Percentiles rank a stretch among this genome's conserved stretches.
Evolutionary conservation across 345 rosid species (phyloP).

Genomic region (Psidium friedrichsthalianum): DNA sequence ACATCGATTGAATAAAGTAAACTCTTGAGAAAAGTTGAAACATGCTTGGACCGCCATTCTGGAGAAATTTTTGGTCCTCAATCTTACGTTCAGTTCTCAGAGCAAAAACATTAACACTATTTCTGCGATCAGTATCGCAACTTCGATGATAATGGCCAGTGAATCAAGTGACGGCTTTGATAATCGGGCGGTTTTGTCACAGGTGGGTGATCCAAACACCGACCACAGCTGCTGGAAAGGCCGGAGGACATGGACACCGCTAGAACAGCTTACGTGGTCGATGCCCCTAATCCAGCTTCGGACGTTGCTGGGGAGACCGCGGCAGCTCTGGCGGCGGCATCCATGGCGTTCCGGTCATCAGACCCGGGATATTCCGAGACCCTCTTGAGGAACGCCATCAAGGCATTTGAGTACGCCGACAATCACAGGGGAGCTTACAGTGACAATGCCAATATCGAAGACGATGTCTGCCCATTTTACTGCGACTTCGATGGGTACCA

Average conservation of each 20-base stretch:
- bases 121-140: neutral
- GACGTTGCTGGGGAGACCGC: conserved; percentile 90
- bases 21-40: neutral
- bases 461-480: conserved; percentile 87
- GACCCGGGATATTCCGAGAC: conserved; percentile 76
- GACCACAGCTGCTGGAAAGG: conserved; percentile 94
- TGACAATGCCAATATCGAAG: conserved; percentile 53
- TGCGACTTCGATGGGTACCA: conserved; percentile 90
- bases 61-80: neutral
- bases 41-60: neutral
- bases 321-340: conserved; percentile 80
- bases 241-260: conserved; percentile 97
- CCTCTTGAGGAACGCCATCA: conserved; percentile 47
- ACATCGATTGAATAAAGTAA: neutral
- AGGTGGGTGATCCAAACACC: conserved; percentile 86
- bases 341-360: conserved; percentile 69
- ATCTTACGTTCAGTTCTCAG: neutral
- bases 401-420: conserved; percentile 62
- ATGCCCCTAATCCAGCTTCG: conserved; percentile 81
- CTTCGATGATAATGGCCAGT: neutral
- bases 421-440: conserved; percentile 86
- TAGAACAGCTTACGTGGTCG: conserved; percentile 65
- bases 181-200: neutral
- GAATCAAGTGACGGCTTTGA: neutral
- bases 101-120: neutral